Percentiles rank a stretch among this genome's conserved stretches.
Conservation (phyloP, 2,329 filamentous ascomycete species). For the Graphilbum fragrans region DNA sequence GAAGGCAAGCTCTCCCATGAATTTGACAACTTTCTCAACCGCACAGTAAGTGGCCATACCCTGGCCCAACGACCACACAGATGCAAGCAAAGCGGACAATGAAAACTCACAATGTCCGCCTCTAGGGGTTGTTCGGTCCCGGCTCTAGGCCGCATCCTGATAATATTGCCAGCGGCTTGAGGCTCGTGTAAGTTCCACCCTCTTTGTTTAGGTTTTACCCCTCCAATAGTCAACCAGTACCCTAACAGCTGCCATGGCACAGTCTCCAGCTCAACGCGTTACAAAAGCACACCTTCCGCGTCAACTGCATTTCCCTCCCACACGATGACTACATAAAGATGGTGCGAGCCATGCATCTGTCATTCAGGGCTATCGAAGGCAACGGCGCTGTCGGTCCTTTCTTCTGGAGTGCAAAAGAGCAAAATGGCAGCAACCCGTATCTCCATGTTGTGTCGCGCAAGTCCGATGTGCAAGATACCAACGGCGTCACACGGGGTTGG, state of each 20-base stretch:
- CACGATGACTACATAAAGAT: constrained; percentile 40
- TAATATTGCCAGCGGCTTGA: constrained; percentile 35
- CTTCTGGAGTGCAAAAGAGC: constrained; percentile 47
- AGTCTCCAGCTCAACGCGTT: constrained; percentile 45
- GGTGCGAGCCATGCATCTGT: constrained; percentile 40
- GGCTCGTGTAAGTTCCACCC: constrained; percentile 35
- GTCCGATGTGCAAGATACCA: constrained; percentile 54
- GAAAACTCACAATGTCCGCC: background rate
- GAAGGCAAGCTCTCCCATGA: constrained; percentile 37
- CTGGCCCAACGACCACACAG: background rate
- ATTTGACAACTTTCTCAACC: constrained; percentile 44
- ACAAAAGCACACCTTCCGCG: constrained; percentile 45
- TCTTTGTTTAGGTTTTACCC: background rate
- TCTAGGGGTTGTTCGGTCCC: constrained; percentile 39
- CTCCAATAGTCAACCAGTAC: background rate
- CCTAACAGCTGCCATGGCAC: constrained; percentile 6
- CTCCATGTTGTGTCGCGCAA: constrained; percentile 53
- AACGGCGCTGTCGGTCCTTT: constrained; percentile 49
- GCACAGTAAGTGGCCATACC: constrained; percentile 36
- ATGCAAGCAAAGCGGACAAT: too few relatives aligned
- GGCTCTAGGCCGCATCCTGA: constrained; percentile 28
- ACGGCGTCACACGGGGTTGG: constrained; percentile 51
- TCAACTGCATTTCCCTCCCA: constrained; percentile 39
- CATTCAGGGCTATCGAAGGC: constrained; percentile 45
- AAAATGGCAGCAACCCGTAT: constrained; percentile 43